These are phyloP conservation scores for Aciculoconidium aculeatum DNA, from an alignment of 805 yeast genomes.

Conservation along the genomic window DNA sequence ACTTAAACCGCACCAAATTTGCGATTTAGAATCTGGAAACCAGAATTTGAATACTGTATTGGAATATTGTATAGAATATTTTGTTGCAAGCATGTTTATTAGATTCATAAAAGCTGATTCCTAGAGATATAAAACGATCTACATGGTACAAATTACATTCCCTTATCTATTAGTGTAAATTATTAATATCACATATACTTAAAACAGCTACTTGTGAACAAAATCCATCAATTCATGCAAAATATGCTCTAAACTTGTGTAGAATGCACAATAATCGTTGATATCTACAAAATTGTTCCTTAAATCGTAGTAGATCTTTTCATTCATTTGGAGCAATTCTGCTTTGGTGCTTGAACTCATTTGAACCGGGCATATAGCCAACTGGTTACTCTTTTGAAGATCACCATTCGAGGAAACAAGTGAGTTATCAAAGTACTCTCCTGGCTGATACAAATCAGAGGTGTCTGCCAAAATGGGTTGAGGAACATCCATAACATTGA, in stretches of 20 bases:
- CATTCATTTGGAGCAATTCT: conserved; percentile 29
- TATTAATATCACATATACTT: no score
- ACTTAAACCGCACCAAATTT: no score
- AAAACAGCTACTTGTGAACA: no score
- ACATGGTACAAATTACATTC: no score
- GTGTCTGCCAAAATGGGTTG: conserved; percentile 23
- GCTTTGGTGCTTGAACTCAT: conserved; percentile 12
- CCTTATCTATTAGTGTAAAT: neutral
- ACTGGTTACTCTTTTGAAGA: conserved; percentile 5
- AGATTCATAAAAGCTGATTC: no score
- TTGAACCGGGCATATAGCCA: conserved; percentile 4
- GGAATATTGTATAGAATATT: no score
- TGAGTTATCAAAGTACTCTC: conserved; percentile 3
- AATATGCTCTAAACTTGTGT: conserved; percentile 35
- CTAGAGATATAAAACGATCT: no score
- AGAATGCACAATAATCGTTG: conserved; percentile 41
- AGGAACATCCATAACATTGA: conserved; percentile 39
- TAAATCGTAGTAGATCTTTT: conserved; percentile 35
- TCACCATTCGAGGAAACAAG: conserved; percentile 4
- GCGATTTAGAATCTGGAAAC: no score
- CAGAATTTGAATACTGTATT: no score
- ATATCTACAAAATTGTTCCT: conserved; percentile 39
- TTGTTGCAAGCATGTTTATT: no score
- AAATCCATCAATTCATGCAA: conserved; percentile 35
- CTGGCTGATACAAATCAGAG: no score